These are phyloP conservation scores for Teratosphaeria gauchensis DNA, from an alignment of 2,329 filamentous ascomycete species.

Conservation along the genomic window DNA sequence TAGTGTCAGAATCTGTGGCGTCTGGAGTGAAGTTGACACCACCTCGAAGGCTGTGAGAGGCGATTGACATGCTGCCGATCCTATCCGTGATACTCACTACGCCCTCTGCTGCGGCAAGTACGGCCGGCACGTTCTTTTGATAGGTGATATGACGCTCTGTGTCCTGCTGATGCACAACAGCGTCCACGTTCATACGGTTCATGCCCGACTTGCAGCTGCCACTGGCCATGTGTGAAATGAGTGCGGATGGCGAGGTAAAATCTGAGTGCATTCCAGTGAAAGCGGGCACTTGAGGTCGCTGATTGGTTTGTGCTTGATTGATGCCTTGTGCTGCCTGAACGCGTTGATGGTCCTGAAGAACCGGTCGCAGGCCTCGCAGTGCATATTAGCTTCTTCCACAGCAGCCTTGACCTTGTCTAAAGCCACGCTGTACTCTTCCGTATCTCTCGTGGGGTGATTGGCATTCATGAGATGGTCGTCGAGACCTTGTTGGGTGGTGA, in stretches of 20 bases:
- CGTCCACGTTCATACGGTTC: constrained; percentile 10
- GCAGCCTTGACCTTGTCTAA: background rate
- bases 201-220: constrained; percentile 9
- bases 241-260: constrained; percentile 6
- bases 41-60: background rate
- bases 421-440: background rate
- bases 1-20: background rate
- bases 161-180: constrained; percentile 7
- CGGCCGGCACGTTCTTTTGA: background rate
- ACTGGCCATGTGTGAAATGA: constrained; percentile 10
- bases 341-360: constrained; percentile 3
- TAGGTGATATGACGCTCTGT: constrained; percentile 7
- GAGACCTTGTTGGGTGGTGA: constrained; percentile 4
- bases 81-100: background rate
- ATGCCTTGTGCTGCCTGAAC: constrained; percentile 9
- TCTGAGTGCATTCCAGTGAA: constrained; percentile 4
- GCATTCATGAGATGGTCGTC: constrained; percentile 5
- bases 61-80: background rate
- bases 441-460: constrained; percentile 1
- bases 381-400: constrained; percentile 6
- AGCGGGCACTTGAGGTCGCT: constrained; percentile 8
- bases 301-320: constrained; percentile 9
- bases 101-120: background rate
- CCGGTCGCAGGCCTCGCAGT: constrained; percentile 8
- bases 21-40: too few relatives aligned